Base-by-base conservation (phyloP, 1,284 basidiomycete species). In the Laetiporus sulphureus region DNA sequence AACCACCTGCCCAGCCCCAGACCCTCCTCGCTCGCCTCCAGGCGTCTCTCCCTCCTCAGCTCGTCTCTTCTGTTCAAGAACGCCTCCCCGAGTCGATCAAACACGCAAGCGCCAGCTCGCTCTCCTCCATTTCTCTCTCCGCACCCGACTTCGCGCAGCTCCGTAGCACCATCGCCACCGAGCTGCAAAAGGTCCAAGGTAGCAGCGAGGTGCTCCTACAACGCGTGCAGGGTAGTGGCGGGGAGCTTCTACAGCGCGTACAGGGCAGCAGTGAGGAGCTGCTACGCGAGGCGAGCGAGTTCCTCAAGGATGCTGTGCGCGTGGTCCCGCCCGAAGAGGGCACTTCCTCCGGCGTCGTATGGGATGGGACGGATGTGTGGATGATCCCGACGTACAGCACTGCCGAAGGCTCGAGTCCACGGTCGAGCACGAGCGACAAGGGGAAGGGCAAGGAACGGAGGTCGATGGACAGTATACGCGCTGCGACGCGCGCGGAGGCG, bases 321-420 rank as follows among this genome's bases (percentile, higher is more conserved):
- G 83, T 96, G 38, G 71, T 96, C 7, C 92, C 92, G 1, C 91
- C 91, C 0, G 81, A 85, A 32, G 73, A 71, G 29, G 63, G 11
- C 6, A 13, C n/a, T 8, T 11, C 34, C 13, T 61, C 68, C 6
- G 73, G 71, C 2, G 56, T 83, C 25, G 59, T 78, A 35, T 91
- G 87, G 85, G 87, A 91, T 60, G 88, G 87, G 0, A 67, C 78
- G n/a, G 87, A 91, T 57, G 74, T 90, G 55, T 91, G 88, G 77
- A 76, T 82, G 65, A 51, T 83, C 34, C 79, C 82, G 25, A 68
- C 66, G 43, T 58, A 23, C 46, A 53, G 33, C 51, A 46, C 24
- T 31, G 41, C 37, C 44, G 32, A 47, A 15, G 25, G 19, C 36
- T 18, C 19, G 37, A 48, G 47, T 40, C 52, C 44, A 36, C 43